Evolutionary conservation across 2,329 filamentous ascomycete genomes (phyloP), one percentile per base, ranked within the genome.

Genomic region (Sphaerulina musiva): DNA sequence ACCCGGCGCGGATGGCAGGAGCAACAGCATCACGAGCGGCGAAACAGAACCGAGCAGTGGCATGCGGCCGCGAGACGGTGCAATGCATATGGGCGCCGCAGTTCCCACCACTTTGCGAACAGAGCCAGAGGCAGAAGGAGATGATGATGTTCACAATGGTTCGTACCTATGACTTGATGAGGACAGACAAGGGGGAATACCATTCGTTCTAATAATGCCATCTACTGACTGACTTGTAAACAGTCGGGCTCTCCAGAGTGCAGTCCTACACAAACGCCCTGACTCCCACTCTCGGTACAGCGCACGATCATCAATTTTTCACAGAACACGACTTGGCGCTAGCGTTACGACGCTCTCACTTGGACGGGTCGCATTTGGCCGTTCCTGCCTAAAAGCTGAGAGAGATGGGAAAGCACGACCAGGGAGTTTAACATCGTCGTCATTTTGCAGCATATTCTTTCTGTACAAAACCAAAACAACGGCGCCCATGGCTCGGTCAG

Each of bases 81-180:
- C 31, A 10, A 44, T 51, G 48, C 58, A 57, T 42, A 56, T 58
- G 45, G 51, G 55, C 23, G 62, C 61, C 6, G 64, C 64, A 20
- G 52, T 58, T 23, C 56, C 63, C 23, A 64, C 64, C 41, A 59
- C 58, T 17, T 55, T 70, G 31, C 66, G 64, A 39, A 64, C 69
- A 4, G 70, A 73, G 56, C 65, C 68, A 26, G 72, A 73, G 56
- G 70, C 72, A 49, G 71, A 72, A 8, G 73, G 72, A 26, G 73
- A 76, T 59, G 74, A 76, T 53, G 73, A 74, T 59, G 70, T 76
- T 34, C 66, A 67, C 7, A 76, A 76, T 72, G 74, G 74, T 76
- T 58, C 61, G 70, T 69, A 20, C 17, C 29, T 11, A 29, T 26
- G 26, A 26, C 26, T 26, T 26, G 26, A n/a, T 9, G 29, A 41